A percentile compares a stretch with the other conserved stretches of the same genome.
Evolutionary conservation across 495 filamentous ascomycete species (phyloP).

Genomic region (Mycothermus thermophilus): DNA sequence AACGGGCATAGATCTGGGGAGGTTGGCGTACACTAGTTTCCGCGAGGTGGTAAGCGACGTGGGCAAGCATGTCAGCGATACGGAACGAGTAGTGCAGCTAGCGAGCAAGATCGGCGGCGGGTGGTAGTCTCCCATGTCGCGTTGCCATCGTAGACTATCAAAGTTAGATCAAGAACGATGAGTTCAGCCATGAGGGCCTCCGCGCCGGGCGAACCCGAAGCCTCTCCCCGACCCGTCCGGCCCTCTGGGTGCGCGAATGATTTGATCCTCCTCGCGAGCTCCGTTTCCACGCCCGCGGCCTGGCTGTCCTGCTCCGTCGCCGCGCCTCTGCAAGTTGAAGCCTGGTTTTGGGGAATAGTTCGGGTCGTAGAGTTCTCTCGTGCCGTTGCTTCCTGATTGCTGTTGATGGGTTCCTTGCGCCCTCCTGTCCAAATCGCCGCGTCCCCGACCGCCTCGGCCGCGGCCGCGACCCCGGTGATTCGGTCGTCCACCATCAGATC

Average conservation of each 20-base stretch:
- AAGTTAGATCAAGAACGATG: too few species aligned
- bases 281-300: constrained; percentile 29
- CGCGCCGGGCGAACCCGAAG: constrained; percentile 40
- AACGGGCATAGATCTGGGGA: constrained; percentile 56
- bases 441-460: constrained; percentile 11
- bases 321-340: constrained; percentile 34
- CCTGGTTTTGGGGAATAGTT: constrained; percentile 48
- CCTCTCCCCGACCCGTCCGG: constrained; percentile 66
- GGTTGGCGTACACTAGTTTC: constrained; percentile 71
- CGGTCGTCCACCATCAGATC: too few species aligned
- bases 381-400: constrained; percentile 11
- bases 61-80: constrained; percentile 58
- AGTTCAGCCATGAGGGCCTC: constrained; percentile 17
- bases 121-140: constrained; percentile 44
- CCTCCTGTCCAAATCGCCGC: constrained; percentile 9
- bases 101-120: constrained; percentile 89
- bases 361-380: constrained; percentile 58
- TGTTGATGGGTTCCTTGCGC: constrained; percentile 10
- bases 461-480: constrained; percentile 11
- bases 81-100: constrained; percentile 74
- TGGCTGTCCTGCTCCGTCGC: constrained; percentile 35
- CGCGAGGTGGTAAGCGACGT: constrained; percentile 90
- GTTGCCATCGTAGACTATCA: not conserved
- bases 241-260: constrained; percentile 54
- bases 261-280: constrained; percentile 34